Base-by-base conservation (phyloP, 139 green algal genomes). In the Astrephomene gubernaculifera region DNA sequence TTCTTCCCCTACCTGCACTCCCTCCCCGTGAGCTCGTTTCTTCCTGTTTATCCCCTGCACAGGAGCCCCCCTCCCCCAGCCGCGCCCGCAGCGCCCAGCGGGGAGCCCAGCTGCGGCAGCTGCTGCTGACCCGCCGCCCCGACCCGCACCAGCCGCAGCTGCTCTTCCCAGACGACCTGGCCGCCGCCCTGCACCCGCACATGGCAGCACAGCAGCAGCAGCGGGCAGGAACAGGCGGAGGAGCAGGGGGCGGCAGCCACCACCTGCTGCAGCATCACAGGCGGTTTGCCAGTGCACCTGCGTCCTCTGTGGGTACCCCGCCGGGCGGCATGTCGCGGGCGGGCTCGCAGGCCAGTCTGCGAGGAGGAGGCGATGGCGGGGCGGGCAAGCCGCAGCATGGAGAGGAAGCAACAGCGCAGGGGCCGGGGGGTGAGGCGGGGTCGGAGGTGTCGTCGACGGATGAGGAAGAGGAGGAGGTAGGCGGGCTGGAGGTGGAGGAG, bases 91-190 rank as follows among this genome's bases (percentile, higher is more conserved):
- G 38, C 73, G n/a, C 73, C 53, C 73, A 81, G 53, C 49, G 73
- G 53, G 35, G 73, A 53, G n/a, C n/a, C 24, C 53, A 81, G 33
- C 53, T 81, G 5, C 69, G 69, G 73, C 33, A 69, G 53, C 52
- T 81, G 35, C 74, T 82, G 1, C 74, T 82, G 54, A 27, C 74
- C 3, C 74, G 57, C 53, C 72, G 52, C 17, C 52, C 74, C 53
- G 74, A 71, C 39, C 60, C 76, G 29, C 41, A 70, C 60, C 29
- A 61, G 39, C 27, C 76, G 27, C 41, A 57, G 29, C 12, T 83
- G 39, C 76, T 83, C 29, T 83, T 83, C 39, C 76, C 76, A 0
- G 76, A 83, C 0, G 76, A 83, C 21, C 27, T 83, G 39, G 60
- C 76, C 6, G n/a, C n/a, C 9, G 76, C 76, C 60, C 76, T 83